Evolutionary conservation across 352 stramenopile genomes (phyloP).

Genomic region (Phytophthora sojae): DNA sequence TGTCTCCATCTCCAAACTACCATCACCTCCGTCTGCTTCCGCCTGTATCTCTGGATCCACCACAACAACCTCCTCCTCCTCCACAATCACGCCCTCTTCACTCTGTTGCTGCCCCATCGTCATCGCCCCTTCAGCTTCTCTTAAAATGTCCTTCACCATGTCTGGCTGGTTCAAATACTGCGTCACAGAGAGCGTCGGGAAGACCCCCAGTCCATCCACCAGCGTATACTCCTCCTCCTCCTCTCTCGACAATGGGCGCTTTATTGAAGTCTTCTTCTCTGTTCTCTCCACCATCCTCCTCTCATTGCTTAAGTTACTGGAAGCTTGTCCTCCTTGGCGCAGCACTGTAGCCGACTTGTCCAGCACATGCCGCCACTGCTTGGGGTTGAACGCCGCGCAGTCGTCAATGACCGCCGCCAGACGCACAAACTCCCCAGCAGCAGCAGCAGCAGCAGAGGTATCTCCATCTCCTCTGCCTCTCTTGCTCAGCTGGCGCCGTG

Average conservation of each 20-base stretch:
- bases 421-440: conserved; percentile 47
- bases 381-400: conserved; percentile 69
- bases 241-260: conserved; percentile 36
- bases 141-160: conserved; percentile 44
- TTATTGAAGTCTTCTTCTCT: not conserved
- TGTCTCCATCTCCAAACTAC: conserved; percentile 4
- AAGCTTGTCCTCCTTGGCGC: not conserved
- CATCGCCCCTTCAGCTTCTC: conserved; percentile 14
- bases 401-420: conserved; percentile 53
- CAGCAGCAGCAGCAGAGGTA: not conserved
- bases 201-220: not conserved
- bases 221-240: conserved; percentile 40
- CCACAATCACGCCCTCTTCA: not conserved
- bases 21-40: conserved; percentile 1
- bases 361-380: conserved; percentile 60
- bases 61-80: not conserved
- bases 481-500: not conserved
- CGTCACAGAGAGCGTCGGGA: conserved; percentile 34
- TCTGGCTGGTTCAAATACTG: conserved; percentile 59
- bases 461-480: not conserved
- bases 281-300: not conserved
- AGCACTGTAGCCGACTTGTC: conserved; percentile 46
- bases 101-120: not conserved
- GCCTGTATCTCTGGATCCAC: conserved; percentile 2
- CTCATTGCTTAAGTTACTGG: not conserved